Percentiles rank a stretch among this genome's conserved stretches.
phyloP scores from a whole-genome alignment of 129 eudicot genomes.

The Escallonia herrerae region DNA sequence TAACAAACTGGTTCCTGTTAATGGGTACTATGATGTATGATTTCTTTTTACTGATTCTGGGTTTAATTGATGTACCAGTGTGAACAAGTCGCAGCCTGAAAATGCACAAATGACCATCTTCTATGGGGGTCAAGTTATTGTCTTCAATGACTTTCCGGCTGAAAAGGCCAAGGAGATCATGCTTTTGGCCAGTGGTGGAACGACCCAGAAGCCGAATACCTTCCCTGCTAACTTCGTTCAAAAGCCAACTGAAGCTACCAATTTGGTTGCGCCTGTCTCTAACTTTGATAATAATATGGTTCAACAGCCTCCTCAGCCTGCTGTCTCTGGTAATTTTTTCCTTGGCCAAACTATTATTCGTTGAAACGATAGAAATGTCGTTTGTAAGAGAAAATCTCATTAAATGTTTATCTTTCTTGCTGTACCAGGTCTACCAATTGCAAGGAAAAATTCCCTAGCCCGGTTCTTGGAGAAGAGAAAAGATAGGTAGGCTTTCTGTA shows the following conservation, averaged over 20 bases:
- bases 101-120: slow-evolving; percentile 72
- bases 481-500: slow-evolving; percentile 34
- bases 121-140: slow-evolving; percentile 76
- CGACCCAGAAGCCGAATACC: slow-evolving; percentile 15
- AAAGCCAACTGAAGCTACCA: slow-evolving; percentile 38
- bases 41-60: no score
- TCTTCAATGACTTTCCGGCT: slow-evolving; percentile 72
- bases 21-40: no score
- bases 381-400: background rate
- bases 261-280: slow-evolving; percentile 1
- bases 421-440: slow-evolving; percentile 51
- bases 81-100: slow-evolving; percentile 21
- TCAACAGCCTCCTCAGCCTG: slow-evolving; percentile 12
- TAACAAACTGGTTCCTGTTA: no score
- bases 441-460: slow-evolving; percentile 49
- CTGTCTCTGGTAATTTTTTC: slow-evolving; percentile 17
- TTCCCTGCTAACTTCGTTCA: slow-evolving; percentile 13
- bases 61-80: no score
- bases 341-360: background rate
- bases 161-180: slow-evolving; percentile 74
- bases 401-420: background rate
- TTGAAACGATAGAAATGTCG: background rate
- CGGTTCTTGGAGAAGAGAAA: slow-evolving; percentile 68
- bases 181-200: slow-evolving; percentile 49
- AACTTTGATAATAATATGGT: slow-evolving; percentile 13